Conservation (phyloP, 495 filamentous ascomycete species). For the Aspergillus kassunensis region DNA sequence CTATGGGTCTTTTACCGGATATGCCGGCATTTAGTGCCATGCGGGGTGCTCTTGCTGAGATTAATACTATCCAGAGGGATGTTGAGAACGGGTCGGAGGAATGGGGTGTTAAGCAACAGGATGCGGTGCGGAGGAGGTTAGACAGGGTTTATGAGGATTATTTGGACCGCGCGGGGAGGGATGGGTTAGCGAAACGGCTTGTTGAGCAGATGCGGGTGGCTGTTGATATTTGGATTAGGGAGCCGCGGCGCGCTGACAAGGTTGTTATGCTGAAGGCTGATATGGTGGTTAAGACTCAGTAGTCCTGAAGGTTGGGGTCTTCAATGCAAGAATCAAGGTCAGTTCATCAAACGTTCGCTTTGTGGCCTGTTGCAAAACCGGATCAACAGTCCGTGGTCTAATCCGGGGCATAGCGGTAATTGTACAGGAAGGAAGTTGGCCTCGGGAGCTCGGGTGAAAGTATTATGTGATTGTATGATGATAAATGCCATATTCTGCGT, state of each 20-base stretch:
- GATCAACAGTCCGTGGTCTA: no score
- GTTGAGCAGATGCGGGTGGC: conserved; percentile 3
- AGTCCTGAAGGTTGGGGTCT: no score
- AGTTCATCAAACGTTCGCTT: no score
- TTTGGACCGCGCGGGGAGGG: not conserved
- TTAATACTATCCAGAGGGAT: conserved; percentile 7
- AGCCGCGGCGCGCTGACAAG: not conserved
- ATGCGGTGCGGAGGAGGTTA: not conserved
- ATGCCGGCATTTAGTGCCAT: conserved; percentile 21
- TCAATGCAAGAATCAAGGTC: no score
- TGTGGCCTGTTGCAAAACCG: no score
- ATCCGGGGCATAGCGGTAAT: no score
- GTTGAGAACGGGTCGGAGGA: not conserved
- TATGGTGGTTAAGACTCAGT: no score
- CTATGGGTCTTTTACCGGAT: conserved; percentile 19
- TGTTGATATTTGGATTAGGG: not conserved
- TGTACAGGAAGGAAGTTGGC: no score
- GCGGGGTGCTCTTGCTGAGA: conserved; percentile 16
- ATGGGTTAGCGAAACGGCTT: not conserved
- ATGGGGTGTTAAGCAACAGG: not conserved
- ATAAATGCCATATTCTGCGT: no score
- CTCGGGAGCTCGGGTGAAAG: no score
- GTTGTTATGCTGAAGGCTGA: no score
- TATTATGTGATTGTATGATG: no score
- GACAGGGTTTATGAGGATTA: not conserved